A percentile compares a stretch with the other conserved stretches of the same genome.
Evolutionary conservation across 768 basidiomycete genomes (phyloP).

Genomic region (Suillus variegatus): DNA sequence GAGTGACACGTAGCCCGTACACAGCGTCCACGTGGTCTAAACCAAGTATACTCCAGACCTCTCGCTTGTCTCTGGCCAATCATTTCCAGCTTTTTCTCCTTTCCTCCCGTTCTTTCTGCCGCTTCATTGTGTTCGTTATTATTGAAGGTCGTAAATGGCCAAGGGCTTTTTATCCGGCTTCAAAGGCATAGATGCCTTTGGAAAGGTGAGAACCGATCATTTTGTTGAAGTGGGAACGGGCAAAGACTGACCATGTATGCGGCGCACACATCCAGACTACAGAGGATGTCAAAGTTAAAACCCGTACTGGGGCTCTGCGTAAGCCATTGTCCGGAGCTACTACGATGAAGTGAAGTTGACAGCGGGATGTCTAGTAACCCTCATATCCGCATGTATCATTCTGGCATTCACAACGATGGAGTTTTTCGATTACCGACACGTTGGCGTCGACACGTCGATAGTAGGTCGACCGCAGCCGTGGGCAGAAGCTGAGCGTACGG

Average conservation of each 20-base stretch:
- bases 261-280: slow-evolving; percentile 64
- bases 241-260: slow-evolving; percentile 13
- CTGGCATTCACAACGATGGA: slow-evolving; percentile 90
- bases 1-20: slow-evolving; percentile 26
- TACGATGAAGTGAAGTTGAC: slow-evolving; percentile 11
- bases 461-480: slow-evolving; percentile 94
- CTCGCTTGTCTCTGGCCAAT: neutral
- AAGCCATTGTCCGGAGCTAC: slow-evolving; percentile 30
- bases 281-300: slow-evolving; percentile 99
- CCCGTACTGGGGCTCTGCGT: slow-evolving; percentile 90
- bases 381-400: slow-evolving; percentile 91
- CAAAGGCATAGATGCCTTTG: slow-evolving; percentile 97
- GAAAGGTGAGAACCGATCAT: slow-evolving; percentile 66
- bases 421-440: slow-evolving; percentile 91
- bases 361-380: slow-evolving; percentile 63
- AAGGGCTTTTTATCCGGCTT: slow-evolving; percentile 76
- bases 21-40: slow-evolving; percentile 15
- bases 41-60: neutral
- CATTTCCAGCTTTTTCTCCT: slow-evolving; percentile 13
- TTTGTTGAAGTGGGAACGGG: slow-evolving; percentile 8
- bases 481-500: slow-evolving; percentile 90
- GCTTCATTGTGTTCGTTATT: slow-evolving; percentile 16
- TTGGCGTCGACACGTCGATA: slow-evolving; percentile 87
- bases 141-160: slow-evolving; percentile 52
- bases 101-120: slow-evolving; percentile 13